Evolutionary conservation across 2,329 filamentous ascomycete species (phyloP), one percentile per base, ranked within the genome.

Genomic region (Pseudocercospora pini-densiflorae): DNA sequence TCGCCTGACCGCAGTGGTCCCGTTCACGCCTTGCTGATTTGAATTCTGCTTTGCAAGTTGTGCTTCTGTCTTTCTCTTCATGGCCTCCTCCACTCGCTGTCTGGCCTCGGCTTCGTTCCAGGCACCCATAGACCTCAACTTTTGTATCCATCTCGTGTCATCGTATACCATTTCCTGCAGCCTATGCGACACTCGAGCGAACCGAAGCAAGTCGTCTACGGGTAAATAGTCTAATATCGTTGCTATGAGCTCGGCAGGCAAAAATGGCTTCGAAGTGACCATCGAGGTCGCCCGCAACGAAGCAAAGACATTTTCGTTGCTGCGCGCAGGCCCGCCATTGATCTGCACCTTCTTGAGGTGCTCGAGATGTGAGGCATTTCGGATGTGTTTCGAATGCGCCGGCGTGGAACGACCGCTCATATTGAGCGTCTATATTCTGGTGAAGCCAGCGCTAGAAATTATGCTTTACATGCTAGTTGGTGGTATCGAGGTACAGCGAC

Each of bases 121-220:
- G 71, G 92, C 91, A 1, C 90, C 92, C 89, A 99, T 97, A 65
- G 86, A 89, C 77, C 91, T 91, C 62, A 99, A 81, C 69, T 92
- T 87, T 70, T 92, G 89, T 45, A 98, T 91, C 95, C 95, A 99
- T 82, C 94, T 87, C 59, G 93, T 92, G 79, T 99, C 95, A 78
- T 99, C 95, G 80, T 98, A 99, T 2, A 97, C 94, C 94, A 99
- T 99, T 81, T 99, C 95, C 77, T 91, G 90, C 86, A 98, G 88
- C 67, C 92, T 91, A 76, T 88, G 91, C 65, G 93, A 97, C 24
- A 92, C 89, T 69, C 90, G 89, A 53, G 95, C 94, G 77, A 93
- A 94, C 72, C 89, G 88, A 77, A 98, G 87, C 74, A 97, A 89
- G 78, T 97, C 94, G 67, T 90, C 83, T 29, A 97, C 87, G 45